Base-by-base conservation (phyloP, 108 stramenopile genomes). In the Skeletonema marinoi region DNA sequence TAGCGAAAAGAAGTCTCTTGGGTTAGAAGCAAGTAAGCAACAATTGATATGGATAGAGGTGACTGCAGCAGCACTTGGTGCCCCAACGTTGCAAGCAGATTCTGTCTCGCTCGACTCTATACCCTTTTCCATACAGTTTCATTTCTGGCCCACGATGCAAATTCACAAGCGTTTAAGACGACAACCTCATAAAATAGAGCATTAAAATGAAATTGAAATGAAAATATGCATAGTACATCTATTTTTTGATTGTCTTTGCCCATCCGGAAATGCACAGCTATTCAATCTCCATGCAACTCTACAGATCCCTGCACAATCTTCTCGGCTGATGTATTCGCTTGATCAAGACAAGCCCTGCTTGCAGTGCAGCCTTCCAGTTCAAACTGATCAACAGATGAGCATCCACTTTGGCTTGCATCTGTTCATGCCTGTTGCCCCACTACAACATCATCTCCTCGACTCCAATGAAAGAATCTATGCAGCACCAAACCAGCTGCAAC, bases 401-500 rank as follows among this genome's bases (percentile, higher is more conserved):
- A 12, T 11, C 39, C 11, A 41, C 12, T 41, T 41, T 10, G 10
- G 10, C 10, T 35, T 35, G 14, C 3, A 46, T 46, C 16, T 4
- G n/a, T 46, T n/a, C 44, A 46, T 16, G 44, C 2, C 44, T 4
- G 1, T 3, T 46, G 44, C 25, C 63, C n/a, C 38, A 64, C 63
- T 38, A 41, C 63, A 1, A 64, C 63, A 35, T 19, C 35, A 64
- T 39, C 63, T 19, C 63, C 63, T 39, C 63, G 16, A 35, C 41
- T 39, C 63, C 63, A 64, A 11, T 64, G 63, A 33, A 73, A 73
- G 51, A 77, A 85, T 41, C 87, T 36, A 59, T 92, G 88, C 51
- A 92, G 59, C 13, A 89, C 86, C 32, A 92, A 65, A 35, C 83
- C 83, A 12, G 87, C 89, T 19, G 95, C 93, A 29, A 94, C 92